A percentile compares a stretch with the other conserved stretches of the same genome.
Conservation (phyloP, 805 yeast species). For the Suhomyces kilbournensis region DNA sequence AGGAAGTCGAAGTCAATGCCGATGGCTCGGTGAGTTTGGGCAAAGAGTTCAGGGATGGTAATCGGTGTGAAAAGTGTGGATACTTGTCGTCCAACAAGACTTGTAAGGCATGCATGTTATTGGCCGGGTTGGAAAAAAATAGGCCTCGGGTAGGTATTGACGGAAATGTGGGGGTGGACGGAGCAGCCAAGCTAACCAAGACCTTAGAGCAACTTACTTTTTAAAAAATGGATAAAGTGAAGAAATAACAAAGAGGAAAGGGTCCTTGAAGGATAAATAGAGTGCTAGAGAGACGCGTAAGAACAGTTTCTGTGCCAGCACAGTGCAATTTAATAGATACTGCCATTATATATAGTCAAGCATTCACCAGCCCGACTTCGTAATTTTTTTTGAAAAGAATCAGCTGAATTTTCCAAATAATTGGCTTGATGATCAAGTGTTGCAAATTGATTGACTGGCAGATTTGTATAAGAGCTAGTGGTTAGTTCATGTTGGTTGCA, state of each 20-base stretch:
- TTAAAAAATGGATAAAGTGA: background rate
- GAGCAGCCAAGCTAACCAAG: conserved; percentile 62
- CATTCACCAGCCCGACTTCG: background rate
- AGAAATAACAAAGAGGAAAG: no score
- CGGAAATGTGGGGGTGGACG: conserved; percentile 48
- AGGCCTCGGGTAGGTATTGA: conserved; percentile 66
- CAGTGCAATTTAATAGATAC: background rate
- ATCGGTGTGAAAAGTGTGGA: conserved; percentile 84
- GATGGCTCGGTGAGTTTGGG: conserved; percentile 60
- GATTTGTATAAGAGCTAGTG: no score
- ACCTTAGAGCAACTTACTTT: conserved; percentile 64
- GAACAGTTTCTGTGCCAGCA: background rate
- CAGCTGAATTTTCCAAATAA: no score
- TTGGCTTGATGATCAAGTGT: no score
- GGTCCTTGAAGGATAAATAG: background rate
- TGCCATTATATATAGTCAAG: background rate
- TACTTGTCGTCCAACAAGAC: conserved; percentile 82
- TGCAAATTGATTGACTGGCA: no score
- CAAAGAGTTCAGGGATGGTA: conserved; percentile 53
- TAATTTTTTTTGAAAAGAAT: no score
- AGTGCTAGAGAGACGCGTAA: background rate
- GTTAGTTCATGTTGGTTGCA: no score
- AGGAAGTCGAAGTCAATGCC: conserved; percentile 51
- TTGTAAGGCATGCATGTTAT: conserved; percentile 88
- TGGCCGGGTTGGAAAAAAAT: conserved; percentile 78